Percentiles rank a stretch among this genome's conserved stretches.
These are phyloP conservation scores for Calonectria leucothoes DNA, from an alignment of 2,329 filamentous ascomycete genomes.

Conservation along the genomic window DNA sequence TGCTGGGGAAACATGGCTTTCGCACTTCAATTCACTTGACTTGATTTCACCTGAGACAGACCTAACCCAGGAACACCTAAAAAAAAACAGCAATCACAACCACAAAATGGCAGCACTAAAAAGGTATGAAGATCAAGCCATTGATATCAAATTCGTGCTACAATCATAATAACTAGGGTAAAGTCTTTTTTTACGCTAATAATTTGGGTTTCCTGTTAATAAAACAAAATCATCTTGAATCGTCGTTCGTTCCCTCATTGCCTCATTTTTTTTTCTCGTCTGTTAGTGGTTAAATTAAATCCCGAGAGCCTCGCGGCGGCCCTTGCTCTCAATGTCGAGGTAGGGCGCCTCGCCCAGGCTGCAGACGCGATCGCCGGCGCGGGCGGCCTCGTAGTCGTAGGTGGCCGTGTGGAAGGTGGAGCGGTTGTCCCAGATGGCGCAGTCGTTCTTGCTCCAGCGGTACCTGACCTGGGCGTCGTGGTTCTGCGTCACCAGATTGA, in stretches of 20 bases:
- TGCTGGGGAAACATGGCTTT: not conserved
- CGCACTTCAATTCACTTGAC: not conserved
- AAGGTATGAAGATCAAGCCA: not conserved
- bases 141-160: constrained; percentile 7
- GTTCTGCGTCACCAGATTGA: constrained; percentile 63
- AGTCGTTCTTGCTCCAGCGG: constrained; percentile 63
- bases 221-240: constrained; percentile 2
- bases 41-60: no score
- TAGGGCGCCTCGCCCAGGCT: constrained; percentile 58
- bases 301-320: constrained; percentile 52
- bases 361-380: constrained; percentile 55
- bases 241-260: not conserved
- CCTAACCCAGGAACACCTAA: not conserved
- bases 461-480: constrained; percentile 69
- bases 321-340: constrained; percentile 50
- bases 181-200: not conserved
- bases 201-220: not conserved
- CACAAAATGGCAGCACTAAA: not conserved
- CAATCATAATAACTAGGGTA: not conserved
- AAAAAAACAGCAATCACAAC: not conserved
- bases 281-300: constrained; percentile 29
- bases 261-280: not conserved
- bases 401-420: constrained; percentile 65
- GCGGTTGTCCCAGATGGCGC: constrained; percentile 76
- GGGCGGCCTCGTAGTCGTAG: constrained; percentile 66